Conservation (phyloP, 441 rosid species). For the Macaranga tanarius region DNA sequence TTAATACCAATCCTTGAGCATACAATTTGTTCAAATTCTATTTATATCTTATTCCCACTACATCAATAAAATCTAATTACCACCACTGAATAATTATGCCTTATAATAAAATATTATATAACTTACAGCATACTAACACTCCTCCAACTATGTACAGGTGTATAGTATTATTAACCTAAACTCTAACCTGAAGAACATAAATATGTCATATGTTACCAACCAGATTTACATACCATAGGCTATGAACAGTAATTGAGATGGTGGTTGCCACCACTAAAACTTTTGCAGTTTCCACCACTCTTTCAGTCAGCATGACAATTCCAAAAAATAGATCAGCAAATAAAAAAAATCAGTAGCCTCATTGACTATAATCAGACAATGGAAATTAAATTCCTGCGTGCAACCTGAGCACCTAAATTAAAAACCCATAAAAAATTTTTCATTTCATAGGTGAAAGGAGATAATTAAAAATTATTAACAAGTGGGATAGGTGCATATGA, state of each 20-base stretch:
- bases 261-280: slow-evolving; percentile 61
- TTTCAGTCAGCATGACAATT: slow-evolving; percentile 42
- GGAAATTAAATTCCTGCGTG: too few relatives aligned
- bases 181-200: neutral
- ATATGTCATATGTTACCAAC: slow-evolving; percentile 20
- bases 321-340: too few relatives aligned
- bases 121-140: neutral
- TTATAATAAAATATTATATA: neutral
- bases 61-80: slow-evolving; percentile 4
- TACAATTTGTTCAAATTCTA: too few relatives aligned
- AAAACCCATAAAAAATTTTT: too few relatives aligned
- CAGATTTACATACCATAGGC: slow-evolving; percentile 66
- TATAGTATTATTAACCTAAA: neutral
- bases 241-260: slow-evolving; percentile 60
- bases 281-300: slow-evolving; percentile 63
- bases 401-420: too few relatives aligned
- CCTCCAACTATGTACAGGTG: slow-evolving; percentile 2
- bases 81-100: neutral
- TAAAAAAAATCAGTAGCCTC: too few relatives aligned
- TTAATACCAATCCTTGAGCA: too few relatives aligned
- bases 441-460: too few relatives aligned
- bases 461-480: too few relatives aligned
- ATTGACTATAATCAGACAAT: too few relatives aligned
- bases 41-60: neutral
- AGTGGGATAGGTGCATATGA: too few relatives aligned